phyloP scores from a whole-genome alignment of 192 early-diverging fungal species.

The Backusella macrospora region DNA sequence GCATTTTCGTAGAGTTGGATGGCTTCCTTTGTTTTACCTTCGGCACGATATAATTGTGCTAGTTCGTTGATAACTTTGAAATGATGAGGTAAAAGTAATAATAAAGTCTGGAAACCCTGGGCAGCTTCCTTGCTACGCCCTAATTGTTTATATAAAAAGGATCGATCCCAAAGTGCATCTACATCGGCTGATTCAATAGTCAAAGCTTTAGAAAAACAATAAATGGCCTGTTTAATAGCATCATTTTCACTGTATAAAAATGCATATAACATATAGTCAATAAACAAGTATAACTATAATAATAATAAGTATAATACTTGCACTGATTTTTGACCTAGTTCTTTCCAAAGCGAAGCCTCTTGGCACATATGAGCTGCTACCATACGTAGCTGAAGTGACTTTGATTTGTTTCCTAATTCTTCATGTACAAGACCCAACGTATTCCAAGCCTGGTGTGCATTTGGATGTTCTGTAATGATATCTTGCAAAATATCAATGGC shows the following conservation, averaged over 20 bases:
- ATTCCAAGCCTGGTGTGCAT: slow-evolving; percentile 81
- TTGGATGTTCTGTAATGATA: slow-evolving; percentile 73
- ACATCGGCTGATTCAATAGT: slow-evolving; percentile 63
- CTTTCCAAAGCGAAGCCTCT: slow-evolving; percentile 81
- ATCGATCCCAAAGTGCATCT: slow-evolving; percentile 70
- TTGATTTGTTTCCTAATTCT: slow-evolving; percentile 74
- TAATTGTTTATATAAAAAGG: slow-evolving; percentile 63
- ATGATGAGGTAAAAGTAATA: slow-evolving; percentile 65
- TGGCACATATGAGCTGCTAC: slow-evolving; percentile 90
- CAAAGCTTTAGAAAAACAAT: slow-evolving; percentile 77
- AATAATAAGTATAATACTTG: slow-evolving; percentile 18
- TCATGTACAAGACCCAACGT: slow-evolving; percentile 90
- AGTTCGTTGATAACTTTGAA: slow-evolving; percentile 68
- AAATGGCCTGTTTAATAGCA: slow-evolving; percentile 78
- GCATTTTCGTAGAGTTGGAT: slow-evolving; percentile 61
- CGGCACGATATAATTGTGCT: slow-evolving; percentile 55
- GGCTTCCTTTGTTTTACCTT: slow-evolving; percentile 61
- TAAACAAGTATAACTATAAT: slow-evolving; percentile 26
- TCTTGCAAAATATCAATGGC: slow-evolving; percentile 81
- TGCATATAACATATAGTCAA: not conserved
- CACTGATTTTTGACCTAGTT: slow-evolving; percentile 74
- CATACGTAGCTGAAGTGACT: slow-evolving; percentile 75
- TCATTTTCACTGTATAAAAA: slow-evolving; percentile 53
- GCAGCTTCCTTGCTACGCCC: slow-evolving; percentile 58
- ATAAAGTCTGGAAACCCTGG: slow-evolving; percentile 56